Conservation (phyloP, 2,329 filamentous ascomycete genomes). For the Aspergillus flavus region DNA sequence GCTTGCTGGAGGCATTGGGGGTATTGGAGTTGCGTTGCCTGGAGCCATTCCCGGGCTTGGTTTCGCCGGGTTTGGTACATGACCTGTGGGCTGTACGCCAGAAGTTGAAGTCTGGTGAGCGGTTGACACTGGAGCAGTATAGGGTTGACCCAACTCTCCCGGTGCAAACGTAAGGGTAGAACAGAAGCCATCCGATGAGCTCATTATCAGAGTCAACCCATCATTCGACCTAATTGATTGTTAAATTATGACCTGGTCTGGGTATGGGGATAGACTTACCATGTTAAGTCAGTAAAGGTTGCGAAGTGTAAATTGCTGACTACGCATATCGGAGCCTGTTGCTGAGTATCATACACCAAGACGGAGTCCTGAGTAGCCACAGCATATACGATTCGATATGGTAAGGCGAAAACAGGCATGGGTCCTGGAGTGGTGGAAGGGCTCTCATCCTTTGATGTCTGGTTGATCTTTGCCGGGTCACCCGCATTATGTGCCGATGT, state of each 20-base stretch:
- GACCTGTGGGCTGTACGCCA: slow-evolving; percentile 57
- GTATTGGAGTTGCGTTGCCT: slow-evolving; percentile 49
- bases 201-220: slow-evolving; percentile 80
- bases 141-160: slow-evolving; percentile 82
- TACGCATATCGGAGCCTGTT: slow-evolving; percentile 87
- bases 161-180: slow-evolving; percentile 82
- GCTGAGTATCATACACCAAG: slow-evolving; percentile 93
- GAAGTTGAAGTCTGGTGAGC: slow-evolving; percentile 36
- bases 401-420: slow-evolving; percentile 71
- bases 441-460: slow-evolving; percentile 54
- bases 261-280: slow-evolving; percentile 60
- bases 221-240: slow-evolving; percentile 66
- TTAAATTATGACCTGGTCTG: slow-evolving; percentile 19
- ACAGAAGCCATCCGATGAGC: slow-evolving; percentile 98
- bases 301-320: slow-evolving; percentile 97
- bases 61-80: slow-evolving; percentile 65
- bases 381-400: slow-evolving; percentile 93
- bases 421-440: slow-evolving; percentile 59
- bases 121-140: slow-evolving; percentile 55
- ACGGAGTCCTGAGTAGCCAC: slow-evolving; percentile 97
- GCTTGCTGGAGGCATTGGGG: slow-evolving; percentile 66
- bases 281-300: slow-evolving; percentile 93
- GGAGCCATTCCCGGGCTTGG: slow-evolving; percentile 62
- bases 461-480: slow-evolving; percentile 56
- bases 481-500: slow-evolving; percentile 45